Conservation (phyloP, 2,329 filamentous ascomycete genomes). For the Lasiodiplodia sp. region DNA sequence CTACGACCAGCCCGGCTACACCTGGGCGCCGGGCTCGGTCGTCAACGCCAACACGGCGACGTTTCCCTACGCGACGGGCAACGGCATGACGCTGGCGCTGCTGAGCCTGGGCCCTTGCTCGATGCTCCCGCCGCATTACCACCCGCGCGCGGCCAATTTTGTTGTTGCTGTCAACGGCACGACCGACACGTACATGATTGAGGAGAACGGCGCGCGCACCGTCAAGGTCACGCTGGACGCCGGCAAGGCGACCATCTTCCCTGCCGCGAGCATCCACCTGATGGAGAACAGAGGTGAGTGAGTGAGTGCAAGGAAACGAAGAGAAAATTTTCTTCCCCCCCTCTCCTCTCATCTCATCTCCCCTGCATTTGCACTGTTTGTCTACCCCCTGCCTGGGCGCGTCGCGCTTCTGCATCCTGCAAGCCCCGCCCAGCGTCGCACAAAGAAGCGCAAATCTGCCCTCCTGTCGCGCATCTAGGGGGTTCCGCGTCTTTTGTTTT, state of each 20-base stretch:
- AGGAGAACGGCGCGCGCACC: slow-evolving; percentile 58
- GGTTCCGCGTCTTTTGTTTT: neutral
- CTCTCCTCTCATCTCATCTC: neutral
- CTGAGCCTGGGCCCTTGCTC: slow-evolving; percentile 59
- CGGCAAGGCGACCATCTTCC: slow-evolving; percentile 60
- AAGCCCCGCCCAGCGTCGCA: neutral
- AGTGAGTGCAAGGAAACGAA: neutral
- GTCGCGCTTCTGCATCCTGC: slow-evolving; percentile 2
- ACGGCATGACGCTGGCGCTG: slow-evolving; percentile 58
- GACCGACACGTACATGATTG: slow-evolving; percentile 60
- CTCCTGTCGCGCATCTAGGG: neutral
- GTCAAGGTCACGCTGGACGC: slow-evolving; percentile 52
- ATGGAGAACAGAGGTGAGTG: slow-evolving; percentile 60
- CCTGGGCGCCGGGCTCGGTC: slow-evolving; percentile 56
- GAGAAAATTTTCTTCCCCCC: too few relatives aligned
- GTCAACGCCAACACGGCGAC: slow-evolving; percentile 61
- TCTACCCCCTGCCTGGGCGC: slow-evolving; percentile 1
- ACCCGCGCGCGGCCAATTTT: slow-evolving; percentile 59
- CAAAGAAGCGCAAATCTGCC: neutral
- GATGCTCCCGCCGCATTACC: slow-evolving; percentile 60
- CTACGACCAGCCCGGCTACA: slow-evolving; percentile 51
- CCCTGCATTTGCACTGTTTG: slow-evolving; percentile 17
- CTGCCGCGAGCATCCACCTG: slow-evolving; percentile 55
- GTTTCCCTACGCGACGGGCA: slow-evolving; percentile 56
- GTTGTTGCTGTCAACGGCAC: slow-evolving; percentile 58